Percentiles rank a stretch among this genome's conserved stretches.
phyloP scores from a whole-genome alignment of 2,329 filamentous ascomycete species.

The Tolypocladium cylindrosporum region DNA sequence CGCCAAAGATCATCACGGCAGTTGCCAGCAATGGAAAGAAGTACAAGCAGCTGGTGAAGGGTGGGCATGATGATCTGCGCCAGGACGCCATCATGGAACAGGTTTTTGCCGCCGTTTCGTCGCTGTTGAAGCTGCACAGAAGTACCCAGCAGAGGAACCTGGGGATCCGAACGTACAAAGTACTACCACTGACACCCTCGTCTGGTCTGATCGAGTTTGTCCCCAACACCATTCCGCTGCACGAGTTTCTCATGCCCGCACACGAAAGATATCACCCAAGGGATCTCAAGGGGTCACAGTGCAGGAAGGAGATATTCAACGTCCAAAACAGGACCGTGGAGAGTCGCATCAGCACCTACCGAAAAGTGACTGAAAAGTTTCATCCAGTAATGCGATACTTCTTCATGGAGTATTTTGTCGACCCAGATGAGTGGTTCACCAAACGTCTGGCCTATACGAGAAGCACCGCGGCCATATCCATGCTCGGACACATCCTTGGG shows the following conservation, averaged over 20 bases:
- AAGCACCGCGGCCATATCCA: slow-evolving; percentile 88
- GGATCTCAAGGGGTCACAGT: slow-evolving; percentile 66
- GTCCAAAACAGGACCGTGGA: slow-evolving; percentile 63
- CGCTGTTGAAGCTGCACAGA: slow-evolving; percentile 75
- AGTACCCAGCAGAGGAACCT: slow-evolving; percentile 80
- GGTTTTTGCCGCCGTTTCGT: slow-evolving; percentile 92
- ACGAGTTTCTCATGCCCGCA: slow-evolving; percentile 85
- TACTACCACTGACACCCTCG: slow-evolving; percentile 74
- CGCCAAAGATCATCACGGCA: slow-evolving; percentile 85
- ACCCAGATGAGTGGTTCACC: slow-evolving; percentile 93
- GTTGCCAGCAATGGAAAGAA: slow-evolving; percentile 65
- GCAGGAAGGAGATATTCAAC: slow-evolving; percentile 68
- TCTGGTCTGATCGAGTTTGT: slow-evolving; percentile 97
- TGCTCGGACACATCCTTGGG: slow-evolving; percentile 86
- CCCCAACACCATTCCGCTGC: slow-evolving; percentile 80
- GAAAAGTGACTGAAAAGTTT: slow-evolving; percentile 69
- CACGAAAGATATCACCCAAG: slow-evolving; percentile 80
- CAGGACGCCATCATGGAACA: slow-evolving; percentile 99
- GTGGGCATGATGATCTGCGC: slow-evolving; percentile 87
- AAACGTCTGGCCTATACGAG: slow-evolving; percentile 84
- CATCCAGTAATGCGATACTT: slow-evolving; percentile 94
- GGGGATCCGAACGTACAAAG: slow-evolving; percentile 93
- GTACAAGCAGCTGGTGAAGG: slow-evolving; percentile 91
- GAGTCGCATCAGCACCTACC: slow-evolving; percentile 63
- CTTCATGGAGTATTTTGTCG: slow-evolving; percentile 88